Evolutionary conservation across 73 alveolate species (phyloP).

Genomic region (Blepharisma stoltei): DNA sequence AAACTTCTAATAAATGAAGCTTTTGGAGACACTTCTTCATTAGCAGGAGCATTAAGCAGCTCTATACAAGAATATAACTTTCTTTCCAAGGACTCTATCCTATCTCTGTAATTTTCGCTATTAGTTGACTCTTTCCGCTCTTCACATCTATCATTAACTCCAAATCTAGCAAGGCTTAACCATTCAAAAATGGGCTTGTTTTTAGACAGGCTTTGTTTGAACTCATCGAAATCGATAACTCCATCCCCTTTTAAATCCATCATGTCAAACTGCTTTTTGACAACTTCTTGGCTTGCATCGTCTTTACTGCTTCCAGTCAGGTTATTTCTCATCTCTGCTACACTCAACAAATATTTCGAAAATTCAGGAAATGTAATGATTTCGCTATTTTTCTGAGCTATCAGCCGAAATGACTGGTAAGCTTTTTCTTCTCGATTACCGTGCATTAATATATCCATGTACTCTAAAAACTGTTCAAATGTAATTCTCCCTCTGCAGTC

Average conservation of each 20-base stretch:
- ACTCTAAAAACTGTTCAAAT: slow-evolving; percentile 10
- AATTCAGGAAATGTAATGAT: slow-evolving; percentile 7
- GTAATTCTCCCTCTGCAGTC: background rate
- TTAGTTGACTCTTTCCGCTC: background rate
- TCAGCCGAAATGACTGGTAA: slow-evolving; percentile 18
- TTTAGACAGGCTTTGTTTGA: background rate
- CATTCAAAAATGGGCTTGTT: slow-evolving; percentile 22
- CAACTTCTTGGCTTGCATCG: background rate
- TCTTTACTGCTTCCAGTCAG: slow-evolving; percentile 1
- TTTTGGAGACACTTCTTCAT: background rate
- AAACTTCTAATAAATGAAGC: background rate
- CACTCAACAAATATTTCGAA: background rate
- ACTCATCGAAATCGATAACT: slow-evolving; percentile 21
- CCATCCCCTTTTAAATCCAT: slow-evolving; percentile 30
- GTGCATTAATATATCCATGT: slow-evolving; percentile 20
- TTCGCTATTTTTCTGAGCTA: background rate
- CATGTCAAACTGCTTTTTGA: background rate
- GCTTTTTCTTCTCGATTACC: slow-evolving; percentile 22
- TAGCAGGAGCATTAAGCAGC: background rate
- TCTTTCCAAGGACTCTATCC: background rate
- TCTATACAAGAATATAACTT: background rate
- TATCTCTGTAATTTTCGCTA: background rate
- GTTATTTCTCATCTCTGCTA: slow-evolving; percentile 1
- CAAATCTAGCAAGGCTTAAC: background rate
- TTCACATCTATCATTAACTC: background rate